These are phyloP conservation scores for Musa itinerans DNA, from an alignment of 176 grass and related monocot species.

Conservation along the genomic window DNA sequence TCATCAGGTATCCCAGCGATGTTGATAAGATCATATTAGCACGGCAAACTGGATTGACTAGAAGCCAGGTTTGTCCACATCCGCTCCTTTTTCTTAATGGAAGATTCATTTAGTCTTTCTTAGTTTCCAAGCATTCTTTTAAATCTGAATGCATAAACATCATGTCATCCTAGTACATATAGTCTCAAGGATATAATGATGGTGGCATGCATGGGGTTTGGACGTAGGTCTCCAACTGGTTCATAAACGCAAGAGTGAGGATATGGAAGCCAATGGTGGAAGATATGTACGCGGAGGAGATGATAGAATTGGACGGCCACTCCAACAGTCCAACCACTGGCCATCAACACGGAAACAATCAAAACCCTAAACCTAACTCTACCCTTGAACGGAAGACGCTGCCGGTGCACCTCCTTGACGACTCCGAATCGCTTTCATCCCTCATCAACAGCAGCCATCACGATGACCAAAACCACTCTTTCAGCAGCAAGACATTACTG, in stretches of 20 bases:
- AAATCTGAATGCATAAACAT: no score
- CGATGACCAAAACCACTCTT: no score
- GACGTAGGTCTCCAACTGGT: slow-evolving; percentile 74
- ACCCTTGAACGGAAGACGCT: background rate
- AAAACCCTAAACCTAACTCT: slow-evolving; percentile 19
- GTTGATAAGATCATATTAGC: slow-evolving; percentile 75
- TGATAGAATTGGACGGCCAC: slow-evolving; percentile 4
- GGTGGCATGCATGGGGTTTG: no score
- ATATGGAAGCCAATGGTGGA: slow-evolving; percentile 94
- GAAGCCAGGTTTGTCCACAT: slow-evolving; percentile 46
- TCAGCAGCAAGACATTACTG: no score
- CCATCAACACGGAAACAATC: background rate
- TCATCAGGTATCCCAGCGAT: slow-evolving; percentile 59
- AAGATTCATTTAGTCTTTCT: no score
- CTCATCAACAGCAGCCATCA: background rate
- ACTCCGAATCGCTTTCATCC: slow-evolving; percentile 13
- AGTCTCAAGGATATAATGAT: no score
- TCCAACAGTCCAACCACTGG: no score
- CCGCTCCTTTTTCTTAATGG: no score
- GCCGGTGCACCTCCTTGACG: background rate
- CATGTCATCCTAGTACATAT: no score
- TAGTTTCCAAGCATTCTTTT: no score
- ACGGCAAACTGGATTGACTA: slow-evolving; percentile 57
- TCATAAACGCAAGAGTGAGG: slow-evolving; percentile 83
- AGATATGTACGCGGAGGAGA: slow-evolving; percentile 64